A percentile compares a stretch with the other conserved stretches of the same genome.
These are phyloP conservation scores for Diutina pseudorugosa DNA, from an alignment of 1,139 yeast species.

Conservation along the genomic window DNA sequence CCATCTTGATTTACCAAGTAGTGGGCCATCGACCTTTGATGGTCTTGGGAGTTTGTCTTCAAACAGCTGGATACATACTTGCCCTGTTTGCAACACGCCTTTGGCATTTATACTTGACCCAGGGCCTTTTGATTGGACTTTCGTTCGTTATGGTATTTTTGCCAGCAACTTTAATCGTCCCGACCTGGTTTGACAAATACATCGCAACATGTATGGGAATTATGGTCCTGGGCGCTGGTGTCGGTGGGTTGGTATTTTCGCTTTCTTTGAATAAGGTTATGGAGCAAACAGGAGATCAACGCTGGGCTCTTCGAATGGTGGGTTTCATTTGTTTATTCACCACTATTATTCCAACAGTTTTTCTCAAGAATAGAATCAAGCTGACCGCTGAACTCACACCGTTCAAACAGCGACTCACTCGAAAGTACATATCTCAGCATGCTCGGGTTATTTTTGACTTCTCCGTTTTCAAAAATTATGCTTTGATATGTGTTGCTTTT, in stretches of 20 bases:
- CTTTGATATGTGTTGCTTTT: constrained; percentile 24
- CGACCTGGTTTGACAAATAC: constrained; percentile 50
- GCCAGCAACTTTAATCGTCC: constrained; percentile 28
- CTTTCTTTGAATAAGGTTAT: constrained; percentile 36
- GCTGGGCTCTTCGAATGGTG: constrained; percentile 57
- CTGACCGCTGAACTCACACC: constrained; percentile 16
- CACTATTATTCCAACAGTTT: constrained; percentile 17
- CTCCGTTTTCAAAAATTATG: constrained; percentile 20
- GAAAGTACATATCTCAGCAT: constrained; percentile 12
- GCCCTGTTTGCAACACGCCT: constrained; percentile 52
- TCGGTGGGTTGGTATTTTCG: constrained; percentile 52
- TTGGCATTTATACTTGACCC: constrained; percentile 59
- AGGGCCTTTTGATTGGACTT: constrained; percentile 54
- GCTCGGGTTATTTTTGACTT: constrained; percentile 17
- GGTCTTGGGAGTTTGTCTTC: constrained; percentile 34
- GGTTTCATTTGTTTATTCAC: constrained; percentile 37
- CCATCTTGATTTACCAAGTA: constrained; percentile 20
- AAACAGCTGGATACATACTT: constrained; percentile 44
- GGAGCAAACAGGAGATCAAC: constrained; percentile 38
- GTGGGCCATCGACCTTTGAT: constrained; percentile 17
- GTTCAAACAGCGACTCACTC: constrained; percentile 12
- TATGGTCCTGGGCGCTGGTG: constrained; percentile 49
- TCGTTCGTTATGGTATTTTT: constrained; percentile 39
- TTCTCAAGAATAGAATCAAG: constrained; percentile 13
- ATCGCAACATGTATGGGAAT: constrained; percentile 52